Conservation (phyloP, 257 asterid species). For the Misopates orontium region DNA sequence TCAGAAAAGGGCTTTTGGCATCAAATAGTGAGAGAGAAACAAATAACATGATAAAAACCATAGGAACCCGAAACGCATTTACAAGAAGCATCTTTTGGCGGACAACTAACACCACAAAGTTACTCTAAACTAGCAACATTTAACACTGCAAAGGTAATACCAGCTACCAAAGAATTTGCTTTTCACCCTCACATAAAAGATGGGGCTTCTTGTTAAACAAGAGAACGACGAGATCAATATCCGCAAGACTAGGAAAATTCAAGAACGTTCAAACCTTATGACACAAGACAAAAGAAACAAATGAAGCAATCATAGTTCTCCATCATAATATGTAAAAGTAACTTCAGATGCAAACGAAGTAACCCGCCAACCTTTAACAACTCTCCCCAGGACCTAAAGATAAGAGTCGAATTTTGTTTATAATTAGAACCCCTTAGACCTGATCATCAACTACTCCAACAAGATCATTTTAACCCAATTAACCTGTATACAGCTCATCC, state of each 20-base stretch:
- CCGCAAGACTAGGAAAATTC: slow-evolving; percentile 9
- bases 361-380: neutral
- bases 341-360: neutral
- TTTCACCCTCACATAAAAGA: neutral
- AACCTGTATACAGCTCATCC: neutral
- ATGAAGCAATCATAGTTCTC: neutral
- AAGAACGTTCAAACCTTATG: neutral
- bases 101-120: neutral
- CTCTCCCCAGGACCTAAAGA: neutral
- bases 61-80: neutral
- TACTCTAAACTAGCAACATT: neutral
- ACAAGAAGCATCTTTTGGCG: slow-evolving; percentile 6
- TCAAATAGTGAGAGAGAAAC: neutral
- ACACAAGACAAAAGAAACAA: slow-evolving; percentile 8
- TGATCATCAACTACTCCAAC: slow-evolving; percentile 6
- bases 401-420: neutral
- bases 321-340: neutral
- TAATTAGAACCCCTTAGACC: too few relatives aligned
- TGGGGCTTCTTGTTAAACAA: neutral
- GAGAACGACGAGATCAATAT: slow-evolving; percentile 12
- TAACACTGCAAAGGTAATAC: neutral
- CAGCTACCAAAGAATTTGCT: neutral
- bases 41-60: neutral
- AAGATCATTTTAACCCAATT: slow-evolving; percentile 11
- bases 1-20: neutral